Base-by-base conservation (phyloP, 2,329 filamentous ascomycete genomes). In the Dothideomycetes sp. region DNA sequence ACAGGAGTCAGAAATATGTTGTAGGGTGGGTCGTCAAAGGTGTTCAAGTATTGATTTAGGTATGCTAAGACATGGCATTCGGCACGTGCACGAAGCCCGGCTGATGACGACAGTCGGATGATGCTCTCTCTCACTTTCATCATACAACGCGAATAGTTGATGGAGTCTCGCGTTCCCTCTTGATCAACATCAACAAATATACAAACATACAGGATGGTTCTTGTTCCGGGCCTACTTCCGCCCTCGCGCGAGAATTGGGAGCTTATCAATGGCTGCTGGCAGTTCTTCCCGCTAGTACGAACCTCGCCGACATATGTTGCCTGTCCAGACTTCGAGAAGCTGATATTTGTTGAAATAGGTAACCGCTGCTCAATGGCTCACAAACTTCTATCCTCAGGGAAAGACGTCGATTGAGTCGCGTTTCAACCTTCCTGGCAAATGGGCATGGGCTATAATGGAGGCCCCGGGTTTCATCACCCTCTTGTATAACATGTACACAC, bases 361-460 rank as follows among this genome's bases (percentile, higher is more conserved):
- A 48, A 80, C 80, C 0, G 73, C 77, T 1, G 37, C 76, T 16
- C 87, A 94, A 76, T 93, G 82, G 80, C 45, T 80, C 42, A 65
- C 72, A n/a, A 73, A 76, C 41, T 94, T 77, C 73, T 91, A 95
- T 60, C 84, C 84, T 36, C 86, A 89, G 68, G 91, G 91, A 60
- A 96, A 96, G 64, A 94, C 88, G 3, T 94, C 86, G 3, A 72
- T 78, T 13, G 56, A 70, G 3, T 87, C 82, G 52, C 65, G 65
- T 10, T 68, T 91, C 58, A 98, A 98, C 64, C 62, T 96, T n/a
- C 84, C 88, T 2, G 91, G 91, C 46, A 84, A 84, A 52, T 67
- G 85, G 48, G 87, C 78, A 44, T 98, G 91, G 91, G 72, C 83
- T 42, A 74, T 79, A 2, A 95, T 95, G 86, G 91, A 98, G 62